phyloP scores from a whole-genome alignment of 192 early-diverging fungal genomes.

The Linnemannia hyalina region DNA sequence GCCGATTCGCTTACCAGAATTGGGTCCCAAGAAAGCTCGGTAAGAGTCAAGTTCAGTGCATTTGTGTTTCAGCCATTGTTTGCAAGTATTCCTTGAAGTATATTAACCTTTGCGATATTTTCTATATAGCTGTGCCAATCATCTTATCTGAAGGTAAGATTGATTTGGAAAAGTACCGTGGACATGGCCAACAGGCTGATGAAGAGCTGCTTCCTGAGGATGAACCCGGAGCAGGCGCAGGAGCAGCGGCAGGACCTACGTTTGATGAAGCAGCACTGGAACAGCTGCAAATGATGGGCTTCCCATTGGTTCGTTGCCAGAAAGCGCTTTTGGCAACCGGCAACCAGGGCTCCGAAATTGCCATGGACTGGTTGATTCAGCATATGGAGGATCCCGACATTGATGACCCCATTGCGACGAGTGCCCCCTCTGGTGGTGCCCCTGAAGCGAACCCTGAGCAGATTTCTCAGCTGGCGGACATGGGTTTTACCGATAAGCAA shows the following conservation, averaged over 20 bases:
- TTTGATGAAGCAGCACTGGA: slow-evolving; percentile 78
- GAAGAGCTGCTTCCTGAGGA: slow-evolving; percentile 88
- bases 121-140: slow-evolving; percentile 65
- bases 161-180: slow-evolving; percentile 79
- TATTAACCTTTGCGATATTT: background rate
- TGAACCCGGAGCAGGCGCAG: slow-evolving; percentile 18
- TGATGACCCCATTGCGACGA: slow-evolving; percentile 73
- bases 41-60: slow-evolving; percentile 18
- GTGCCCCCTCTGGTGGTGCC: background rate
- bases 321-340: slow-evolving; percentile 88
- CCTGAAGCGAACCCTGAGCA: slow-evolving; percentile 45
- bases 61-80: background rate
- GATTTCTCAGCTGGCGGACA: slow-evolving; percentile 82
- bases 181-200: slow-evolving; percentile 71
- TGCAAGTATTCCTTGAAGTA: background rate
- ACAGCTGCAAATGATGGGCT: slow-evolving; percentile 94
- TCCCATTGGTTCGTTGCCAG: slow-evolving; percentile 85
- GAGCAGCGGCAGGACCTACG: slow-evolving; percentile 43
- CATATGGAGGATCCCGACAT: slow-evolving; percentile 98
- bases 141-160: slow-evolving; percentile 64
- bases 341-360: slow-evolving; percentile 83
- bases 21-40: slow-evolving; percentile 84
- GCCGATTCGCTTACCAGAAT: slow-evolving; percentile 81
- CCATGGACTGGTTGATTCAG: slow-evolving; percentile 96
- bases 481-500: slow-evolving; percentile 90